Conservation (phyloP, 768 basidiomycete genomes). For the Boletus sp. region DNA sequence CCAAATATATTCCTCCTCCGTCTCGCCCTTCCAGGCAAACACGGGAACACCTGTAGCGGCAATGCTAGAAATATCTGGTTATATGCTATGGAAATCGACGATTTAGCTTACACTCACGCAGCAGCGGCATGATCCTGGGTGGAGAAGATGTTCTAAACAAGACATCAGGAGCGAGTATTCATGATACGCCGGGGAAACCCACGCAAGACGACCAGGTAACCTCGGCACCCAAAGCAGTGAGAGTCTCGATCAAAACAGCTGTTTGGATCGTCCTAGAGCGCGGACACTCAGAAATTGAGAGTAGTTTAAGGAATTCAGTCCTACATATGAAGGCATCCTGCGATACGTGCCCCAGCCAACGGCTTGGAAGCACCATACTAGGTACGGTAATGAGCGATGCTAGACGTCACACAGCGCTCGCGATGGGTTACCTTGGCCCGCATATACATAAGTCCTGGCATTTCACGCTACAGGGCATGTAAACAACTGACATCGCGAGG, state of each 20-base stretch:
- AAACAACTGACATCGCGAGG: conserved; percentile 11
- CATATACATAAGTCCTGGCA: conserved; percentile 95
- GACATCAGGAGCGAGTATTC: background rate
- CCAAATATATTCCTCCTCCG: conserved; percentile 98
- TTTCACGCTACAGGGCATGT: conserved; percentile 62
- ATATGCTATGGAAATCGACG: background rate
- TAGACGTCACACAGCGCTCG: conserved; percentile 1
- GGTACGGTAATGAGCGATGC: conserved; percentile 7
- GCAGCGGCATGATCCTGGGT: conserved; percentile 99
- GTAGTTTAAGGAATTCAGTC: conserved; percentile 17
- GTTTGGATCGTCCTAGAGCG: conserved; percentile 90
- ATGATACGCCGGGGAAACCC: conserved; percentile 29
- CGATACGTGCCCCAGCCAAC: conserved; percentile 91
- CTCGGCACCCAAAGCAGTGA: conserved; percentile 92
- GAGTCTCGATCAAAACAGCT: conserved; percentile 97
- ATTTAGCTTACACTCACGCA: conserved; percentile 54
- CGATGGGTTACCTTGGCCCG: conserved; percentile 65
- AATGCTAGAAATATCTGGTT: conserved; percentile 49
- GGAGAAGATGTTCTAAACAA: conserved; percentile 90
- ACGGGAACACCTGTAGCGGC: conserved; percentile 98
- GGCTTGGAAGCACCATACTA: conserved; percentile 81
- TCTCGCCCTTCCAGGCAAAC: conserved; percentile 99
- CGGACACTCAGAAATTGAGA: background rate
- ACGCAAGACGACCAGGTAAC: conserved; percentile 99
- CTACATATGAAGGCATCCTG: conserved; percentile 97